Evolutionary conservation across 2,329 filamentous ascomycete species (phyloP), one percentile per base, ranked within the genome.

Genomic region (Purpureocillium takamizusanense): DNA sequence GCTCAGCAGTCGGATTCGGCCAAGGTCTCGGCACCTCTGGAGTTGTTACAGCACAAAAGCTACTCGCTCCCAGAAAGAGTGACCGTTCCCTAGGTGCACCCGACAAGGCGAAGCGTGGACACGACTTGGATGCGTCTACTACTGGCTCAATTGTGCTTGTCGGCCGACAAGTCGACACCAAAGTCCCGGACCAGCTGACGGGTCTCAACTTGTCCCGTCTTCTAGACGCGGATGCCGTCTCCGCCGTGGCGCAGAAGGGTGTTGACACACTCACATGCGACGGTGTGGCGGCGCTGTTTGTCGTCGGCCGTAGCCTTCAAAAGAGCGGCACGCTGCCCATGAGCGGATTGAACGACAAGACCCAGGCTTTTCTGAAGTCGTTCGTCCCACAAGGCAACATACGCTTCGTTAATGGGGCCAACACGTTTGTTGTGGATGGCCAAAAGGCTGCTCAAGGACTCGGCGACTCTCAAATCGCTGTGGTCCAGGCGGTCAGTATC

Each of bases 1-100:
- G 61, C 11, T 58, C 54, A 10, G 56, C 58, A 1, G 49, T 50
- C 14, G 59, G 60, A 1, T 55, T 63, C 21, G 61, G 59, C 7
- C 51, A 52, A 15, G 60, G 60, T 1, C 46, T 62, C 4, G 57
- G 59, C 0, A 53, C 52, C 3, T 53, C 60, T 27, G 59, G 53
- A 6, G 52, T 60, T 2, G 38, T 59, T 11, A 47, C 59, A 3
- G 48, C 48, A 5, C 51, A 55, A 27, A 48, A 53, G 40, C 44
- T 62, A 4, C 27, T 61, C 7, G 44, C 46, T 7, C 14, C 42
- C 11, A 44, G 48, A 5, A 38, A 47, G 42, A 35, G 38, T 17
- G 21, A 10, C 21, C 23, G 17, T 39, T 13, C 30, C 37, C 47
- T 36, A 35, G 2, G 14, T 38, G 7, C 31, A 18, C 12, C 32